phyloP scores from a whole-genome alignment of 768 basidiomycete genomes.

The Amanita fuliginea region DNA sequence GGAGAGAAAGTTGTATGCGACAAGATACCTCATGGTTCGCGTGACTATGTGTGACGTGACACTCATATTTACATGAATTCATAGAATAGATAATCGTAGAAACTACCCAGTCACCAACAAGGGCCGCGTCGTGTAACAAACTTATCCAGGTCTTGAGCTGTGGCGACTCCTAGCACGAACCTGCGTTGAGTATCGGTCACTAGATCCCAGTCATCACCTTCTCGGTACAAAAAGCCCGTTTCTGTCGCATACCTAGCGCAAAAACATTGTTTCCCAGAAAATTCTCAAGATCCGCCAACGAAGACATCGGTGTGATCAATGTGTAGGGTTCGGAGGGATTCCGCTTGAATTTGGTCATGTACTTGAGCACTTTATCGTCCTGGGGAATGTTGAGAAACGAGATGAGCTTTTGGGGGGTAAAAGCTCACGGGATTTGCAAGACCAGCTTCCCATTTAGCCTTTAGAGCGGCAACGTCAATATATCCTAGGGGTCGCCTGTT shows the following conservation, averaged over 20 bases:
- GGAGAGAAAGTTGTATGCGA: slow-evolving; percentile 71
- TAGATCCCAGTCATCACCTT: slow-evolving; percentile 17
- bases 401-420: no score
- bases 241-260: slow-evolving; percentile 43
- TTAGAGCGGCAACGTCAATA: slow-evolving; percentile 66
- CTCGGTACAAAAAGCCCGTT: slow-evolving; percentile 8
- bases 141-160: slow-evolving; percentile 61
- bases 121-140: slow-evolving; percentile 43
- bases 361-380: slow-evolving; percentile 59
- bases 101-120: slow-evolving; percentile 4
- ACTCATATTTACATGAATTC: no score
- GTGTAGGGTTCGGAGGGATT: slow-evolving; percentile 56
- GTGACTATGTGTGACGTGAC: no score
- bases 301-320: slow-evolving; percentile 70
- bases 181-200: slow-evolving; percentile 79
- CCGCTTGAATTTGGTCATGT: slow-evolving; percentile 71
- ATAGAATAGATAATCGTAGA: no score
- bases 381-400: slow-evolving; percentile 17
- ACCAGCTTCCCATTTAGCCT: slow-evolving; percentile 69
- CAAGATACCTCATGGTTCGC: slow-evolving; percentile 52
- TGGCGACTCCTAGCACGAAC: slow-evolving; percentile 77
- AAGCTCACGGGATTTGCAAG: slow-evolving; percentile 57
- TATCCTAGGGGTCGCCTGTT: slow-evolving; percentile 75
- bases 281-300: slow-evolving; percentile 69
- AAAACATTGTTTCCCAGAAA: slow-evolving; percentile 69